Percentiles rank a stretch among this genome's conserved stretches.
These are phyloP conservation scores for Rhodotorula sphaerocarpa DNA, from an alignment of 768 basidiomycete genomes.

Conservation along the genomic window DNA sequence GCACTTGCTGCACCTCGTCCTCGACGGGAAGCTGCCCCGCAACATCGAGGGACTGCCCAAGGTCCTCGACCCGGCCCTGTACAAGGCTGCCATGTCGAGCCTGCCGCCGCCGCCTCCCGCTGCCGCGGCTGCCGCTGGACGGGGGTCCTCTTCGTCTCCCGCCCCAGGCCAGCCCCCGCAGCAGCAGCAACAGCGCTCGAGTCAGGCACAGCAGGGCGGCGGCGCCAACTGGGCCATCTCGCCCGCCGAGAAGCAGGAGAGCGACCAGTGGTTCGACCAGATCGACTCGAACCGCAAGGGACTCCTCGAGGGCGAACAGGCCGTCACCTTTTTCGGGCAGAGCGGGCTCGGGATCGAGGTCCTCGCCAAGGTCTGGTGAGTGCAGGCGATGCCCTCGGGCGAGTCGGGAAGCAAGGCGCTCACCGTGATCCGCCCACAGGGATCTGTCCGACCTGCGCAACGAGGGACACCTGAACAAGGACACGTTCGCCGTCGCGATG, in stretches of 20 bases:
- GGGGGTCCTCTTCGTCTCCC: not conserved
- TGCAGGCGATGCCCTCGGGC: too few relatives aligned
- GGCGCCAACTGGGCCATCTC: slow-evolving; percentile 67
- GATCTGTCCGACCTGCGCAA: slow-evolving; percentile 84
- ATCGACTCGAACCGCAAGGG: slow-evolving; percentile 61
- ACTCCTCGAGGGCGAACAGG: slow-evolving; percentile 83
- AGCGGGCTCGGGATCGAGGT: slow-evolving; percentile 71
- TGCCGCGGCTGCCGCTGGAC: slow-evolving; percentile 1
- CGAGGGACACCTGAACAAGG: slow-evolving; percentile 74
- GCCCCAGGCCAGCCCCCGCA: slow-evolving; percentile 2
- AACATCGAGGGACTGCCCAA: slow-evolving; percentile 51
- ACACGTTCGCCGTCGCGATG: slow-evolving; percentile 93
- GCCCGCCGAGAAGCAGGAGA: slow-evolving; percentile 62
- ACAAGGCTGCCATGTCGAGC: slow-evolving; percentile 28
- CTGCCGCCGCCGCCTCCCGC: slow-evolving; percentile 18
- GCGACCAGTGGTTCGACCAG: slow-evolving; percentile 72
- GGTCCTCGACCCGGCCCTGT: slow-evolving; percentile 29
- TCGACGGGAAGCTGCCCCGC: slow-evolving; percentile 65
- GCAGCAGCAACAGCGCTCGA: too few relatives aligned
- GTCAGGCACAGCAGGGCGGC: slow-evolving; percentile 16
- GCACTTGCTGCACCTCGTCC: slow-evolving; percentile 84
- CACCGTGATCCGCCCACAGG: slow-evolving; percentile 49
- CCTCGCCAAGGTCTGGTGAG: slow-evolving; percentile 83
- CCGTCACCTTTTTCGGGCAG: slow-evolving; percentile 90
- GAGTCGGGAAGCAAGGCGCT: too few relatives aligned